A percentile compares a stretch with the other conserved stretches of the same genome.
Evolutionary conservation across 495 filamentous ascomycete species (phyloP).

Genomic region (Acidiella bohemica): DNA sequence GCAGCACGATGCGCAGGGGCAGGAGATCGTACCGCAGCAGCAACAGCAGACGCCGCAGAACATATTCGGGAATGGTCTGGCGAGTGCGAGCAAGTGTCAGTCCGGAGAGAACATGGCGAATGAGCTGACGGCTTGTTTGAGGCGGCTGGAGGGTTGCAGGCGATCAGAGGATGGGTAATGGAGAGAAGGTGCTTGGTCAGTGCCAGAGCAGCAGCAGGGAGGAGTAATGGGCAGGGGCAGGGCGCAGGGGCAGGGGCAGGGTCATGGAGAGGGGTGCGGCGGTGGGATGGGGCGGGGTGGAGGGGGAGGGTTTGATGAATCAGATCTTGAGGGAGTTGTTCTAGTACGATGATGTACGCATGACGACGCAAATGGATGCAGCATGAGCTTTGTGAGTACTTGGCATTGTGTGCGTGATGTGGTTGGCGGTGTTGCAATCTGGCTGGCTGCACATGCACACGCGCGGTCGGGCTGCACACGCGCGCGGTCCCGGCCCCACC

Average conservation of each 20-base stretch:
- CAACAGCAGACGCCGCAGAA: too few species aligned
- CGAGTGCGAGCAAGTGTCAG: slow-evolving; percentile 17
- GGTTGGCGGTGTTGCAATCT: too few species aligned
- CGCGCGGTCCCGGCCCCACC: too few species aligned
- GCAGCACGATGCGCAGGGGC: too few species aligned
- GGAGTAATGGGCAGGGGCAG: slow-evolving; percentile 12
- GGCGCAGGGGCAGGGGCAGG: slow-evolving; percentile 12
- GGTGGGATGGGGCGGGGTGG: slow-evolving; percentile 35
- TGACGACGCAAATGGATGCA: too few species aligned
- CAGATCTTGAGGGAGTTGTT: slow-evolving; percentile 54
- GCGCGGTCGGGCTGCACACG: too few species aligned
- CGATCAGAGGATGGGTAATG: slow-evolving; percentile 26
- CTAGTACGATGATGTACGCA: slow-evolving; percentile 20
- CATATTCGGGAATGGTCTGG: slow-evolving; percentile 4
- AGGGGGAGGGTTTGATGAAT: slow-evolving; percentile 45
- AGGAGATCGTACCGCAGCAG: too few species aligned
- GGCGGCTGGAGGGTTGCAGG: slow-evolving; percentile 44
- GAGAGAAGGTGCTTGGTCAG: slow-evolving; percentile 20
- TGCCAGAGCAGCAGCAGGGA: slow-evolving; percentile 24
- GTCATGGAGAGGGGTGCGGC: slow-evolving; percentile 31
- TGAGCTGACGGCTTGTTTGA: slow-evolving; percentile 59
- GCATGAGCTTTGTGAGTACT: too few species aligned
- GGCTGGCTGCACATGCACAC: too few species aligned
- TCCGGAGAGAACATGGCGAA: slow-evolving; percentile 39
- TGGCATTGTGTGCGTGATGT: too few species aligned